Conservation (phyloP, 1,284 basidiomycete species). For the Peniophora sp. region DNA sequence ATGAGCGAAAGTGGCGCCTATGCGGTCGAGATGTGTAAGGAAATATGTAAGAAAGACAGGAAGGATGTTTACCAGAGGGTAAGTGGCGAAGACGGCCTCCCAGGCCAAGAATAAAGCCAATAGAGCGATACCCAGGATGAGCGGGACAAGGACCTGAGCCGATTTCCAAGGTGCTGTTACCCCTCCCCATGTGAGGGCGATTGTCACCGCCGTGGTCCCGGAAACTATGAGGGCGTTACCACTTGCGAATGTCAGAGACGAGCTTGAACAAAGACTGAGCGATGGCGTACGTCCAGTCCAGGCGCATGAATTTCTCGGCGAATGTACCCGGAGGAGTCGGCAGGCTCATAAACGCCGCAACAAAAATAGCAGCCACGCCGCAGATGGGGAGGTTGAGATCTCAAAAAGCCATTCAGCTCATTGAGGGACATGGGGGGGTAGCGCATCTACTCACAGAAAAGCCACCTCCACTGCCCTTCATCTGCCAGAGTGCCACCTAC, state of each 20-base stretch:
- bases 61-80: constrained; percentile 17
- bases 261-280: no score
- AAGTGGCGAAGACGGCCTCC: constrained; percentile 13
- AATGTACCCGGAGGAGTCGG: constrained; percentile 26
- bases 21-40: background rate
- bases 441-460: background rate
- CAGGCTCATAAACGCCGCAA: constrained; percentile 30
- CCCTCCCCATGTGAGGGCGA: constrained; percentile 32
- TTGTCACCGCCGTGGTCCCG: constrained; percentile 18
- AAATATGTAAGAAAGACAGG: background rate
- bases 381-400: constrained; percentile 1
- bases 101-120: constrained; percentile 16
- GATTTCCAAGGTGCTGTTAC: constrained; percentile 27
- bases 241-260: no score
- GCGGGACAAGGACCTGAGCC: constrained; percentile 24
- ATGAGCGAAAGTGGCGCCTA: constrained; percentile 22
- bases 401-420: background rate
- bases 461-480: background rate
- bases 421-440: constrained; percentile 2
- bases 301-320: constrained; percentile 21
- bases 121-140: constrained; percentile 25
- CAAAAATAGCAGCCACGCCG: constrained; percentile 15
- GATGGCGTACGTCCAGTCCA: constrained; percentile 34
- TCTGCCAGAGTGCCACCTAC: background rate
- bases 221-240: constrained; percentile 28